Conservation (phyloP, 148 eudicot genomes). For the Diospyros kaki region DNA sequence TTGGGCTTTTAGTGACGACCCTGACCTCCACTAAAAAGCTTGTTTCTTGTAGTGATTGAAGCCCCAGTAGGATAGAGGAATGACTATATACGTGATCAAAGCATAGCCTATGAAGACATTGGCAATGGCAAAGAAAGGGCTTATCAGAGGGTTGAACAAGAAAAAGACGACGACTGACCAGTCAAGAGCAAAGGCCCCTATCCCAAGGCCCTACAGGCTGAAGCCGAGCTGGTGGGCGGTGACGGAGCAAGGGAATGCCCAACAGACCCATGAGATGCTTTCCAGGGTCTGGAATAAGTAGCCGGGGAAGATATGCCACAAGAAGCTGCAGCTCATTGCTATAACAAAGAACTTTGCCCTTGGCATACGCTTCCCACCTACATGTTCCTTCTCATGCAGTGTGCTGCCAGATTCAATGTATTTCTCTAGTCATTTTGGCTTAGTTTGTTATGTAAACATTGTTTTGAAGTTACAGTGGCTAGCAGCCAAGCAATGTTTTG, state of each 20-base stretch:
- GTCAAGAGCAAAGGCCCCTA: constrained; percentile 39
- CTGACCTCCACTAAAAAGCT: no score
- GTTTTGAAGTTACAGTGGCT: no score
- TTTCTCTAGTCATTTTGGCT: not conserved
- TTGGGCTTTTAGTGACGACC: no score
- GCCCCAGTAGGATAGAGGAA: constrained; percentile 43
- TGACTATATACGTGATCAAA: constrained; percentile 24
- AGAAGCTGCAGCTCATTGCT: constrained; percentile 36
- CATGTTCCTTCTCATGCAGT: constrained; percentile 33
- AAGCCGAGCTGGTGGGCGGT: constrained; percentile 54
- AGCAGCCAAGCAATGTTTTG: no score
- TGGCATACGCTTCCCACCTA: constrained; percentile 10
- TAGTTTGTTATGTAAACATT: no score
- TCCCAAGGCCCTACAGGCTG: constrained; percentile 44
- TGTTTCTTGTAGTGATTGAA: no score
- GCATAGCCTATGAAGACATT: constrained; percentile 29
- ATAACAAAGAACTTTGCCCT: constrained; percentile 41
- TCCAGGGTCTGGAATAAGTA: constrained; percentile 31
- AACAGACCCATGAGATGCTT: constrained; percentile 36
- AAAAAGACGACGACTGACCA: constrained; percentile 39
- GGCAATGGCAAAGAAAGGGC: constrained; percentile 39
- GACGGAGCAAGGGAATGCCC: constrained; percentile 31
- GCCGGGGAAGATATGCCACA: constrained; percentile 43
- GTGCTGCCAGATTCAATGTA: constrained; percentile 23
- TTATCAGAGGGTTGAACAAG: constrained; percentile 34